Conservation (phyloP, 148 eudicot species). For the Silene uniflora region DNA sequence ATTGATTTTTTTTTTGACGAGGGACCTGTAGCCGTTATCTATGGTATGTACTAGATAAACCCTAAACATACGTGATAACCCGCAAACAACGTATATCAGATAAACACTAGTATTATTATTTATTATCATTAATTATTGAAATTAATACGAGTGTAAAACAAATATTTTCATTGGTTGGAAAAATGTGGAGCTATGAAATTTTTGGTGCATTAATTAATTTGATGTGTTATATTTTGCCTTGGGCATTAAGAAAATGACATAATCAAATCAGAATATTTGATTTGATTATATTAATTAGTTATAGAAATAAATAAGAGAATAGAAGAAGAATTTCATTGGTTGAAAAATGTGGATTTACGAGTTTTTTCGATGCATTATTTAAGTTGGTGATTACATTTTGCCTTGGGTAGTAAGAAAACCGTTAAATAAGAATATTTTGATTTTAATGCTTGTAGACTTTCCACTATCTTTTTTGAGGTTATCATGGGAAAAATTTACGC, state of each 20-base stretch:
- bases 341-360: neutral
- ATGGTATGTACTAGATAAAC: too few species aligned
- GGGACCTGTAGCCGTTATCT: too few species aligned
- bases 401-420: neutral
- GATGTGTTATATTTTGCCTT: neutral
- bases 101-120: too few species aligned
- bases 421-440: neutral
- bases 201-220: neutral
- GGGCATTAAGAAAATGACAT: neutral
- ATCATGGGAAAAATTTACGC: too few species aligned
- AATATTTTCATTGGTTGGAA: conserved; percentile 14
- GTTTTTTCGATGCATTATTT: neutral
- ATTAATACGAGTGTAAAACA: too few species aligned
- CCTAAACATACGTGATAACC: too few species aligned
- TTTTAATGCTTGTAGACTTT: neutral
- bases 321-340: conserved; percentile 7
- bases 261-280: neutral
- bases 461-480: too few species aligned
- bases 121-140: too few species aligned
- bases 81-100: too few species aligned
- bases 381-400: neutral
- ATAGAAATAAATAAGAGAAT: neutral
- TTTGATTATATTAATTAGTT: too few species aligned
- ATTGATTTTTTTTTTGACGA: neutral
- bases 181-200: neutral